Conservation (phyloP, 345 rosid genomes). For the Aquilaria malaccensis region DNA sequence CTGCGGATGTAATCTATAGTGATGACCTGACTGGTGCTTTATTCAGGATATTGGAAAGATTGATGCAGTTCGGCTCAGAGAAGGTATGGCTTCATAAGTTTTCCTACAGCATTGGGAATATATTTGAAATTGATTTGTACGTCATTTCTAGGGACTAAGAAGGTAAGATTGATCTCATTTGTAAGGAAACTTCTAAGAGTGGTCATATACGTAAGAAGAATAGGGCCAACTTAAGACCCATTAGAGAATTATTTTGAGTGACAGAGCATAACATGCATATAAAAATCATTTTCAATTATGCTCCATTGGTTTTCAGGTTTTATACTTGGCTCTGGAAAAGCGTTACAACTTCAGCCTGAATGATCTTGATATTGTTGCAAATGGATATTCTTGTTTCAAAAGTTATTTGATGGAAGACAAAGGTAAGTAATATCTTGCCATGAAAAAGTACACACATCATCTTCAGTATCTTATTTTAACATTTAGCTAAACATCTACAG, state of each 20-base stretch:
- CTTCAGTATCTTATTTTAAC: background rate
- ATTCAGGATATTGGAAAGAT: conserved; percentile 35
- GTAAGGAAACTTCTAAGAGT: too few species aligned
- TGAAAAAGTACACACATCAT: background rate
- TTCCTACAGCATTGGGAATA: too few species aligned
- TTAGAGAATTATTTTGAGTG: too few species aligned
- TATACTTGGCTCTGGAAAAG: conserved; percentile 84
- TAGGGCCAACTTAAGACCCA: too few species aligned
- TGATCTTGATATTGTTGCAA: conserved; percentile 65
- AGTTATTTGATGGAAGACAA: conserved; percentile 41
- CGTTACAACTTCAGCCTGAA: conserved; percentile 84
- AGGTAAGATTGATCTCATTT: too few species aligned
- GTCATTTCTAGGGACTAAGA: too few species aligned
- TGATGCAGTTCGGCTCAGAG: conserved; percentile 37
- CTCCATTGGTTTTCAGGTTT: conserved; percentile 30
- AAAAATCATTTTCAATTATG: background rate
- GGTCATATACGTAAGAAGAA: too few species aligned
- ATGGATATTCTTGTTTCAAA: conserved; percentile 71
- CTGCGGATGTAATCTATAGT: conserved; percentile 69
- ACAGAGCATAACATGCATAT: too few species aligned
- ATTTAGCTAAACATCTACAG: conserved; percentile 4
- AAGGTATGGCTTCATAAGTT: conserved; percentile 24
- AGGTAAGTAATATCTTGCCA: conserved; percentile 23
- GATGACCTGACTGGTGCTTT: conserved; percentile 54
- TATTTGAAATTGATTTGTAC: too few species aligned